Conservation (phyloP, 2,329 filamentous ascomycete genomes). For the Dryadomyces sulphureus region DNA sequence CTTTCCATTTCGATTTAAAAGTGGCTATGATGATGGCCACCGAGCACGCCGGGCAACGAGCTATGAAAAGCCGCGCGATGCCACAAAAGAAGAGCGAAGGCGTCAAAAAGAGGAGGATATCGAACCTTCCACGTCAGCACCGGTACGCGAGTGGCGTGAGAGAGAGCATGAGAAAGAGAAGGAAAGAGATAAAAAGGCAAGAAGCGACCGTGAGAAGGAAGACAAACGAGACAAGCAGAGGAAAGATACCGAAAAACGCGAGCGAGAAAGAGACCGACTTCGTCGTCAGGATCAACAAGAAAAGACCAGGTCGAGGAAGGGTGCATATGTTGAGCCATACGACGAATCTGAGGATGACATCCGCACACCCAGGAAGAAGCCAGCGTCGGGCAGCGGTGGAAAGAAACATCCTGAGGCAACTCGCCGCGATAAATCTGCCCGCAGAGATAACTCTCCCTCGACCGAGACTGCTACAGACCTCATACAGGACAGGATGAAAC, state of each 20-base stretch:
- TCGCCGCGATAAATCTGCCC: slow-evolving; percentile 11
- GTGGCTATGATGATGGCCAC: slow-evolving; percentile 26
- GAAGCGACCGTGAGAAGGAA: slow-evolving; percentile 12
- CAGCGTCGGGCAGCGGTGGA: slow-evolving; percentile 10
- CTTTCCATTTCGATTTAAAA: slow-evolving; percentile 19
- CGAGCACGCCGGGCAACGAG: slow-evolving; percentile 30
- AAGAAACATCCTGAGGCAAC: slow-evolving; percentile 16
- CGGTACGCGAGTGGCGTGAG: slow-evolving; percentile 14
- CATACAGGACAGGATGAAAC: slow-evolving; percentile 7
- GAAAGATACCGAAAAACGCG: slow-evolving; percentile 16
- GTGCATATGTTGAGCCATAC: slow-evolving; percentile 14
- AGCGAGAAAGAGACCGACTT: slow-evolving; percentile 13
- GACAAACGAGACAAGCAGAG: slow-evolving; percentile 22
- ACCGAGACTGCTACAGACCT: slow-evolving; percentile 5
- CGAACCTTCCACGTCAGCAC: neutral
- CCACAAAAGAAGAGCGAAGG: slow-evolving; percentile 15
- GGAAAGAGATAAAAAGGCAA: slow-evolving; percentile 18
- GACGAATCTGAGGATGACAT: slow-evolving; percentile 15
- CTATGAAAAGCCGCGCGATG: slow-evolving; percentile 21
- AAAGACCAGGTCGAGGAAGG: slow-evolving; percentile 13
- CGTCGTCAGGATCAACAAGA: slow-evolving; percentile 15
- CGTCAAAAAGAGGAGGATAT: slow-evolving; percentile 17
- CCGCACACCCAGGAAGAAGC: slow-evolving; percentile 13
- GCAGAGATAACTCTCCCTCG: slow-evolving; percentile 4
- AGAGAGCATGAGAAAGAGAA: slow-evolving; percentile 18